These are phyloP conservation scores for Erysimum cheiri DNA, from an alignment of 441 rosid species.

Conservation along the genomic window DNA sequence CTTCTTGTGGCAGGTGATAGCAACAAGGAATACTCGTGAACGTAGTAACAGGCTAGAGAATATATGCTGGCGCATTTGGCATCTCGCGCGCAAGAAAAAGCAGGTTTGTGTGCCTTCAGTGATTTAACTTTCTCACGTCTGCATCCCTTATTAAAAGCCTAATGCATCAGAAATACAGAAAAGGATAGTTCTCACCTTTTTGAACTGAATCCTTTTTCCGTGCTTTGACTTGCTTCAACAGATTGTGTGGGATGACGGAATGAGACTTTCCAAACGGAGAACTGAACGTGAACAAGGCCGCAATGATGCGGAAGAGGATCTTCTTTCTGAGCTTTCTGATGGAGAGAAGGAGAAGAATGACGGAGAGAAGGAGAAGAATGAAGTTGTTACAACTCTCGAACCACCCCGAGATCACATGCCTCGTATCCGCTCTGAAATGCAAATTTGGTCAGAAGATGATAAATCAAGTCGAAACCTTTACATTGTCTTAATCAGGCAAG, in stretches of 20 bases:
- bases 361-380: conserved; percentile 75
- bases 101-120: conserved; percentile 55
- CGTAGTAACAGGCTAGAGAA: conserved; percentile 88
- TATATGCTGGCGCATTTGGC: conserved; percentile 96
- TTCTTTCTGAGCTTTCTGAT: conserved; percentile 90
- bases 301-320: conserved; percentile 78
- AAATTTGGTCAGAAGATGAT: conserved; percentile 84
- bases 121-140: conserved; percentile 4
- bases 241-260: conserved; percentile 82
- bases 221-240: conserved; percentile 40
- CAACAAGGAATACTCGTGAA: conserved; percentile 90
- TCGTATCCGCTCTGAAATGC: conserved; percentile 69
- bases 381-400: conserved; percentile 66
- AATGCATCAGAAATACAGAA: conserved; percentile 2
- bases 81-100: conserved; percentile 92
- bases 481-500: conserved; percentile 85
- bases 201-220: not conserved
- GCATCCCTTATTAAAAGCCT: not conserved
- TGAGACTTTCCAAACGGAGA: conserved; percentile 65
- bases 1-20: conserved; percentile 53
- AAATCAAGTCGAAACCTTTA: conserved; percentile 52
- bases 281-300: conserved; percentile 83
- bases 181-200: not conserved
- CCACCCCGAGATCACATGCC: conserved; percentile 68
- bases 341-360: conserved; percentile 82